These are phyloP conservation scores for Diaporthe longicolla DNA, from an alignment of 2,329 filamentous ascomycete genomes.

Conservation along the genomic window DNA sequence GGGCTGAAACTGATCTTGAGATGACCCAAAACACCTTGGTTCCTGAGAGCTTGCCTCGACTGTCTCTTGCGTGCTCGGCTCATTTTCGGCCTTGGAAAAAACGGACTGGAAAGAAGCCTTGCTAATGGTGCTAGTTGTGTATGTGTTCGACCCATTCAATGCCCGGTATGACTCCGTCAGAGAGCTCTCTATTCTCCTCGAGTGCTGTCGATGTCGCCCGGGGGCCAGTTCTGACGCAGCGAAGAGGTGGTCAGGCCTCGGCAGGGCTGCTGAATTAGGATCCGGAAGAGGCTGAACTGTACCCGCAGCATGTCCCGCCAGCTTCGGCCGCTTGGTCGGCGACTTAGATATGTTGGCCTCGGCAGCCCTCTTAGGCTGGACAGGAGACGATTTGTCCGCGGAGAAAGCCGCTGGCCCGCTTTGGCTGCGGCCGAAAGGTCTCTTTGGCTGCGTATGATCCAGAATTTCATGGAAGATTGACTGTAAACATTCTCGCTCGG, in stretches of 20 bases:
- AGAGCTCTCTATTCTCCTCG: constrained; percentile 35
- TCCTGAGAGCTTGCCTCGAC: constrained; percentile 48
- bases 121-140: constrained; percentile 53
- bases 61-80: constrained; percentile 51
- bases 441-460: constrained; percentile 32
- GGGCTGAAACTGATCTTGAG: neutral
- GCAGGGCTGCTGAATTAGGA: neutral
- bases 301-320: neutral
- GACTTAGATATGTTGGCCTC: neutral
- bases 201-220: neutral
- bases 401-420: constrained; percentile 39
- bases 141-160: neutral
- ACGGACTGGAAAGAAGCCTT: constrained; percentile 50
- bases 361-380: constrained; percentile 16
- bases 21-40: neutral
- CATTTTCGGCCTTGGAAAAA: constrained; percentile 51
- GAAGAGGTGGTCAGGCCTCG: neutral
- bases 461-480: constrained; percentile 46
- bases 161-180: constrained; percentile 45
- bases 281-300: neutral
- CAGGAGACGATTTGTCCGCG: constrained; percentile 15
- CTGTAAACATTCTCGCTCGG: constrained; percentile 47
- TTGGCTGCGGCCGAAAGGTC: constrained; percentile 26
- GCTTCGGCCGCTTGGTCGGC: constrained; percentile 20
- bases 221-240: neutral